Evolutionary conservation across 176 grass and related monocot species (phyloP).

Genomic region (Aegilops umbellulata): DNA sequence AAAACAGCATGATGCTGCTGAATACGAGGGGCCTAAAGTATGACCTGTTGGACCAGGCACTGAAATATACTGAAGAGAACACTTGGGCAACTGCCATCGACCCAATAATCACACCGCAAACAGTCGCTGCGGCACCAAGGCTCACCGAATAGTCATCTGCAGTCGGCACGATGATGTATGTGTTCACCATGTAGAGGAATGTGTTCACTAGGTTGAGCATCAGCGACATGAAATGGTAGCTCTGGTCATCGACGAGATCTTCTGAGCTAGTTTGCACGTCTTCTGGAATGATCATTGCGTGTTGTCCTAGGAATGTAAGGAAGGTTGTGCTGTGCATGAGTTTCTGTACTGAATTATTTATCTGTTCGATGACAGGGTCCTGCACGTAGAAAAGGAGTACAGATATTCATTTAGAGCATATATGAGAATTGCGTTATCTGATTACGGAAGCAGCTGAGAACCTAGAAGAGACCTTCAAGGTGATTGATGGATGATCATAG

Average conservation of each 20-base stretch:
- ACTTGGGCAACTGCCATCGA: slow-evolving; percentile 95
- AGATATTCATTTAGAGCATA: not conserved
- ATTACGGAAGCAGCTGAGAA: slow-evolving; percentile 4
- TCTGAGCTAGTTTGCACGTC: slow-evolving; percentile 47
- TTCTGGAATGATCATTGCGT: slow-evolving; percentile 63
- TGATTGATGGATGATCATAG: slow-evolving; percentile 80
- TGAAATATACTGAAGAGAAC: slow-evolving; percentile 99
- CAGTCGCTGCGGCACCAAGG: slow-evolving; percentile 93
- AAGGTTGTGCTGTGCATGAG: slow-evolving; percentile 84
- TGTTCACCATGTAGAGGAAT: slow-evolving; percentile 95
- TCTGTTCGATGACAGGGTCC: slow-evolving; percentile 94
- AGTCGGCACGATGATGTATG: slow-evolving; percentile 94
- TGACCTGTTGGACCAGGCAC: slow-evolving; percentile 89
- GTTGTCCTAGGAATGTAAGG: slow-evolving; percentile 81
- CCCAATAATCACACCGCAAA: slow-evolving; percentile 91
- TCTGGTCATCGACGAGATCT: slow-evolving; percentile 51
- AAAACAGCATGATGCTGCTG: slow-evolving; percentile 82
- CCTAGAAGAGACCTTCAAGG: slow-evolving; percentile 52
- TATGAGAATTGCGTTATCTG: not conserved
- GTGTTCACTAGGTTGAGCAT: slow-evolving; percentile 76
- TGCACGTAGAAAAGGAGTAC: slow-evolving; percentile 23
- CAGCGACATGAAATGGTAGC: slow-evolving; percentile 80
- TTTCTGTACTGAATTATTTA: slow-evolving; percentile 89
- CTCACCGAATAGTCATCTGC: slow-evolving; percentile 92
- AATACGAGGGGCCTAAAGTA: slow-evolving; percentile 93